A percentile compares a stretch with the other conserved stretches of the same genome.
These are phyloP conservation scores for Lunularia cruciata DNA, from an alignment of 225 moss, liverwort and hornwort species.

Conservation along the genomic window DNA sequence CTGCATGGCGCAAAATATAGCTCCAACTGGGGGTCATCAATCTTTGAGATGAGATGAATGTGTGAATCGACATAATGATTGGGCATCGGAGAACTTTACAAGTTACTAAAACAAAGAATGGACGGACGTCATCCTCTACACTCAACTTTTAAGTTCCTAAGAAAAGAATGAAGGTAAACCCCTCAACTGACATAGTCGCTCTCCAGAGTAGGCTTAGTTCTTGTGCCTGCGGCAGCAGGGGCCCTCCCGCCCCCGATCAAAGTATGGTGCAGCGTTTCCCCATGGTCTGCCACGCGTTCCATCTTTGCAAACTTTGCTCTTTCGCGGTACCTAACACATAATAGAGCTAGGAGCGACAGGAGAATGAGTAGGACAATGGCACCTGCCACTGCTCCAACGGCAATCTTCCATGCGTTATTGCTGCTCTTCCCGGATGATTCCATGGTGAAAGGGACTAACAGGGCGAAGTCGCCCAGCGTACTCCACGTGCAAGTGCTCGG, in stretches of 20 bases:
- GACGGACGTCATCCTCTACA: slow-evolving; percentile 23
- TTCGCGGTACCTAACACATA: slow-evolving; percentile 41
- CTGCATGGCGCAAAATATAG: not conserved
- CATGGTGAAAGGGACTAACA: slow-evolving; percentile 38
- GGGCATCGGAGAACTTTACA: slow-evolving; percentile 26
- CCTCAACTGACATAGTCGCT: slow-evolving; percentile 39
- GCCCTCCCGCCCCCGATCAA: slow-evolving; percentile 69
- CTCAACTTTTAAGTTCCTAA: slow-evolving; percentile 17
- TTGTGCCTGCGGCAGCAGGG: slow-evolving; percentile 68
- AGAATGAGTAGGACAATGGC: slow-evolving; percentile 44
- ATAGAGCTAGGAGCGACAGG: slow-evolving; percentile 21
- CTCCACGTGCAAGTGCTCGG: slow-evolving; percentile 51
- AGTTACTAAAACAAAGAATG: slow-evolving; percentile 22
- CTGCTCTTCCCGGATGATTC: not conserved
- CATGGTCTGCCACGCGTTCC: slow-evolving; percentile 61
- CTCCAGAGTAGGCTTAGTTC: slow-evolving; percentile 78
- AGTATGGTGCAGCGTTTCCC: slow-evolving; percentile 59
- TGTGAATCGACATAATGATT: slow-evolving; percentile 9
- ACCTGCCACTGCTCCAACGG: slow-evolving; percentile 60
- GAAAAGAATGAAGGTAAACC: slow-evolving; percentile 8
- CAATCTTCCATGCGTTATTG: slow-evolving; percentile 54
- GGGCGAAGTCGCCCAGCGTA: slow-evolving; percentile 56
- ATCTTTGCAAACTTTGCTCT: slow-evolving; percentile 65
- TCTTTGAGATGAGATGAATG: slow-evolving; percentile 19
- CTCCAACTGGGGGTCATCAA: slow-evolving; percentile 5